phyloP scores from a whole-genome alignment of 148 eudicot species.

The Chenopodium album region DNA sequence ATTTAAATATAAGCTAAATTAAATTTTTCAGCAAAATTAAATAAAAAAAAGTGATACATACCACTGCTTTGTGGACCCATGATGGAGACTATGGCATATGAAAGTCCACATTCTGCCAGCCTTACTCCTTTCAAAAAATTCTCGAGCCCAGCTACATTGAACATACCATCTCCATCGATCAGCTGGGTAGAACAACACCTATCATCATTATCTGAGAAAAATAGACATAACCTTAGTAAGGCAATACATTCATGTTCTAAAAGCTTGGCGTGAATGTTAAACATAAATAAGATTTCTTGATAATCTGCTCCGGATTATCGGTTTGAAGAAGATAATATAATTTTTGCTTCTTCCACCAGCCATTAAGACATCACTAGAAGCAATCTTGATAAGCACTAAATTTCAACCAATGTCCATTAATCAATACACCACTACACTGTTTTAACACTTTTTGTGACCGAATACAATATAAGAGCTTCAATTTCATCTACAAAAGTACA shows the following conservation, averaged over 20 bases:
- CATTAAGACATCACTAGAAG: not conserved
- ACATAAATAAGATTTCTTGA: not conserved
- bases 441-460: not conserved
- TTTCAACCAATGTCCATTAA: not conserved
- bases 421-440: not conserved
- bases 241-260: not conserved
- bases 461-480: not conserved
- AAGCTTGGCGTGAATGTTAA: not conserved
- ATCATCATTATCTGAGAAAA: conserved; percentile 43
- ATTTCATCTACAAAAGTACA: not conserved
- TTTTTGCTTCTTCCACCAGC: not conserved
- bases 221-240: conserved; percentile 12
- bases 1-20: not conserved
- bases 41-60: conserved; percentile 30
- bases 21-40: too few relatives aligned
- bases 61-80: conserved; percentile 99
- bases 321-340: not conserved
- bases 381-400: not conserved
- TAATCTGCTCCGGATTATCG: not conserved
- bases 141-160: conserved; percentile 72
- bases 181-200: conserved; percentile 85
- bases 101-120: conserved; percentile 89
- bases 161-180: conserved; percentile 85
- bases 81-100: conserved; percentile 93
- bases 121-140: conserved; percentile 73